Evolutionary conservation across 148 eudicot species (phyloP), one percentile per base, ranked within the genome.

Genomic region (Fallopia convolvulus): DNA sequence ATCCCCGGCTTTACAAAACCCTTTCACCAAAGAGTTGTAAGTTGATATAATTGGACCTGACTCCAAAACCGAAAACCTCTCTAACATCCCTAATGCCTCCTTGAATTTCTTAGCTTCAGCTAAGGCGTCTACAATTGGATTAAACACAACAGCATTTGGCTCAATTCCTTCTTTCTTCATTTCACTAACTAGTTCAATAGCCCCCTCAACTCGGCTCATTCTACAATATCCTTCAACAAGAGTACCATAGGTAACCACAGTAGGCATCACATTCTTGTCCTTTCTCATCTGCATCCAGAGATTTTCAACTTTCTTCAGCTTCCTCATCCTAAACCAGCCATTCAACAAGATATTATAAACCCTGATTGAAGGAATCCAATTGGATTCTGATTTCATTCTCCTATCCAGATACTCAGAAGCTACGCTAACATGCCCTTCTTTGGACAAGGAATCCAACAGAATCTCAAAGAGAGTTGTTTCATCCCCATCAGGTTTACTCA

Each of bases 1-100:
- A 82, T 93, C 91, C n/a, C 88, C 91, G 9, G 88, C 90, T 83
- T 87, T 85, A 87, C 98, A 93, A 77, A 88, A 91, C 52, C 91
- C 90, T 56, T 89, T 87, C 32, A 91, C 89, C 61, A 93, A 84
- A n/a, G 92, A 88, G 82, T 93, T 87, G 79, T 84, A 91, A 0
- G 96, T 88, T 52, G 85, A 87, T 55, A 88, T 50, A 78, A 85
- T 87, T 5, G 98, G 98, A 66, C 96, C 92, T 0, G 84, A 77
- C 70, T 93, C 92, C 74, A 91, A 70, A 77, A 91, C 86, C 63
- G 75, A 74, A 83, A 89, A 85, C 70, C 93, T 77, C 79, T 93
- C 98, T 79, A 91, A 81, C 80, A 91, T 81, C 77, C 88, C 93
- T 60, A 88, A 49, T 12, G 96, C 98, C 86, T 93, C 98, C 78